Conservation (phyloP, 2,329 filamentous ascomycete species). For the Didymella glomerata region DNA sequence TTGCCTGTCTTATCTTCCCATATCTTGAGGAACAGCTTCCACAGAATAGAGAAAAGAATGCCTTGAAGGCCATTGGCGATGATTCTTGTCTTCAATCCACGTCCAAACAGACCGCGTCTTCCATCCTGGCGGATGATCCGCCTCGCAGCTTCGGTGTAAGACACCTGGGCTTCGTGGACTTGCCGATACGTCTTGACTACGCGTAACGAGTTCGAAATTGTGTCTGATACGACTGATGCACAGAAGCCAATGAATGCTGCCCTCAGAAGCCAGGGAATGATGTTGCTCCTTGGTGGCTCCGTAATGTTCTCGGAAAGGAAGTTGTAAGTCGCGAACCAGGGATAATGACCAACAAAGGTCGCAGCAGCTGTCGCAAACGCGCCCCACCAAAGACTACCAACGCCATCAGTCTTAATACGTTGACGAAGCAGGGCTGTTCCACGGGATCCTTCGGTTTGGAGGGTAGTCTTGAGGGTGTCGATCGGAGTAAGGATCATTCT, state of each 20-base stretch:
- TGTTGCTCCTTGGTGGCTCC: conserved; percentile 34
- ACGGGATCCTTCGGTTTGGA: conserved; percentile 38
- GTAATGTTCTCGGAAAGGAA: conserved; percentile 35
- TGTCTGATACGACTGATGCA: conserved; percentile 40
- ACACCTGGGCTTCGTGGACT: conserved; percentile 39
- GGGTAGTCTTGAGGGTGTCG: conserved; percentile 41
- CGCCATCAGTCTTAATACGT: conserved; percentile 37
- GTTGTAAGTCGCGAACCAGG: conserved; percentile 44
- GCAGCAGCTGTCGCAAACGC: conserved; percentile 43
- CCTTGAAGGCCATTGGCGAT: conserved; percentile 44
- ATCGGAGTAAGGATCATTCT: conserved; percentile 42
- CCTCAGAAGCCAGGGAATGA: conserved; percentile 37
- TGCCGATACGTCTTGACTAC: conserved; percentile 45
- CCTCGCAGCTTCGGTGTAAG: conserved; percentile 39
- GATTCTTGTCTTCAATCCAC: conserved; percentile 42
- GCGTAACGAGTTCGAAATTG: conserved; percentile 40
- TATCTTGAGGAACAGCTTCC: conserved; percentile 42
- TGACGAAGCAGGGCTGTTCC: conserved; percentile 34
- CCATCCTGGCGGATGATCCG: conserved; percentile 40
- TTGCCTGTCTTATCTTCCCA: conserved; percentile 32
- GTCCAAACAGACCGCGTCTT: conserved; percentile 34
- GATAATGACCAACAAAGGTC: conserved; percentile 43
- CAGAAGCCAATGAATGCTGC: conserved; percentile 44
- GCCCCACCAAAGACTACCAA: conserved; percentile 44
- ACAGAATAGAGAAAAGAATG: conserved; percentile 42